These are phyloP conservation scores for Rosa persica DNA, from an alignment of 306 rosid species.

Conservation along the genomic window DNA sequence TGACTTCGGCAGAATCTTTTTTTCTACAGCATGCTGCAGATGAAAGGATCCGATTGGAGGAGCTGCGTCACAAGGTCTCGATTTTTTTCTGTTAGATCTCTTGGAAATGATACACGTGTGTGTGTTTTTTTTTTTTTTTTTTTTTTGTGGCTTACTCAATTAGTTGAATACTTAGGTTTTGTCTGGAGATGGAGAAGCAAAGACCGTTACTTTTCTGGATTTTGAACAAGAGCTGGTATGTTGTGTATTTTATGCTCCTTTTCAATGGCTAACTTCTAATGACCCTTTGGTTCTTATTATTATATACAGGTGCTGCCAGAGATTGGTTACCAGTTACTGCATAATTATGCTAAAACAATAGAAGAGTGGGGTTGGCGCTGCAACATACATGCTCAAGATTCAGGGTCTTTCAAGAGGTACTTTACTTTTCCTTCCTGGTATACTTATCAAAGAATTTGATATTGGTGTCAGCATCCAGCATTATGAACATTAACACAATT, in stretches of 20 bases:
- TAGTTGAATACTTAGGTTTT: conserved; percentile 52
- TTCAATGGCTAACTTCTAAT: conserved; percentile 3
- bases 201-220: conserved; percentile 59
- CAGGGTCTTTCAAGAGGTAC: conserved; percentile 72
- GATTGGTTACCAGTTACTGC: conserved; percentile 77
- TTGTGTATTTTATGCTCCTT: conserved; percentile 22
- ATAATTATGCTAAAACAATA: conserved; percentile 60
- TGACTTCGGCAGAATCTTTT: conserved; percentile 28
- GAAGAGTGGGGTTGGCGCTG: conserved; percentile 97
- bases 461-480: conserved; percentile 1
- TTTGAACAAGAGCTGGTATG: conserved; percentile 82
- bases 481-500: not conserved
- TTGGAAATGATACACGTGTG: conserved; percentile 9
- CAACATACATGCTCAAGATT: conserved; percentile 60
- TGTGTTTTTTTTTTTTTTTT: not conserved
- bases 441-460: not conserved
- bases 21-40: conserved; percentile 89
- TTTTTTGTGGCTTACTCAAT: conserved; percentile 27
- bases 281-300: conserved; percentile 28
- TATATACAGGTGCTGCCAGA: conserved; percentile 70
- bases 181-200: conserved; percentile 91
- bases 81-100: conserved; percentile 19
- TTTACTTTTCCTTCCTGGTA: not conserved
- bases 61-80: conserved; percentile 79
- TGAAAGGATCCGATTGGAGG: conserved; percentile 91